These are phyloP conservation scores for Durusdinium trenchii DNA, from an alignment of 73 alveolate species.

Conservation along the genomic window DNA sequence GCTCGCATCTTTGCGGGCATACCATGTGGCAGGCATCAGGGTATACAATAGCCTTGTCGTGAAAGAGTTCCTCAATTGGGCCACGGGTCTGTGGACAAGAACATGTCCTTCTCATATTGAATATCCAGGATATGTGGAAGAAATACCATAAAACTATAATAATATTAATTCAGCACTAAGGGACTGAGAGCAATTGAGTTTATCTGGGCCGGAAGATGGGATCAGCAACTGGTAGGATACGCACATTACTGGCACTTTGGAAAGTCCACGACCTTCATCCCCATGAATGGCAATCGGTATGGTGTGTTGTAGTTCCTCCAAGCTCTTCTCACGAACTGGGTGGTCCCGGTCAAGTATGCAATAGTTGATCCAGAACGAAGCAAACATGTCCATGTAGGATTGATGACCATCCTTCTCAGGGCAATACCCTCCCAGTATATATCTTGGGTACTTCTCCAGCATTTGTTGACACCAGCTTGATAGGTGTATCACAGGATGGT, in stretches of 20 bases:
- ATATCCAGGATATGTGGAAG: too few relatives aligned
- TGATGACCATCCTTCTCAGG: neutral
- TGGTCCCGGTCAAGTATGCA: neutral
- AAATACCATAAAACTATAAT: too few relatives aligned
- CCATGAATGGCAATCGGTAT: conserved; percentile 30
- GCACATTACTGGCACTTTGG: neutral
- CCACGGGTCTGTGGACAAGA: too few relatives aligned
- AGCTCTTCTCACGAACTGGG: neutral
- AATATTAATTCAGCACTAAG: neutral
- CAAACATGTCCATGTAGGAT: neutral
- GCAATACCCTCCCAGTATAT: neutral
- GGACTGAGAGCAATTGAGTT: neutral
- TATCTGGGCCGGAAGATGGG: conserved; percentile 17
- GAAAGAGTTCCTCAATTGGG: conserved; percentile 35
- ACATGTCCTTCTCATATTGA: too few relatives aligned
- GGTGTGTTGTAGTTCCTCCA: neutral
- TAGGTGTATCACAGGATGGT: neutral
- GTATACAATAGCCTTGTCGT: conserved; percentile 13
- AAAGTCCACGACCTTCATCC: conserved; percentile 48
- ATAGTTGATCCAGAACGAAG: neutral
- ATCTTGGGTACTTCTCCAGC: neutral
- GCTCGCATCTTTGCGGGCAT: neutral
- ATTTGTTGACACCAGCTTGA: conserved; percentile 11
- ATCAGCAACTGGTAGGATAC: neutral
- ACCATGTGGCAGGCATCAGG: conserved; percentile 40